A percentile compares a stretch with the other conserved stretches of the same genome.
These are phyloP conservation scores for Garcileccinum viscosum DNA, from an alignment of 1,284 basidiomycete species.

Conservation along the genomic window DNA sequence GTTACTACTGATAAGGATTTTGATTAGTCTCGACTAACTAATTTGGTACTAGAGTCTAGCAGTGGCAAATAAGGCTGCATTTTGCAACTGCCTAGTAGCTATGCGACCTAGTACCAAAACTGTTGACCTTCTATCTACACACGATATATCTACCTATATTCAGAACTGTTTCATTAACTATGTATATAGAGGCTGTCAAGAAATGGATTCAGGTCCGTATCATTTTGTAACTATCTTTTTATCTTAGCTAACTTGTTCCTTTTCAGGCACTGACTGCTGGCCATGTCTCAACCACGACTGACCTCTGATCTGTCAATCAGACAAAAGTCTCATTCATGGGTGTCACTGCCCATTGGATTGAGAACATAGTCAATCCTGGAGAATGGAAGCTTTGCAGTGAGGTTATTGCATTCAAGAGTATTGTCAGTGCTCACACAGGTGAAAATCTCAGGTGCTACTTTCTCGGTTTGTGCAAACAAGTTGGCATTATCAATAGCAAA, in stretches of 20 bases:
- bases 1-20: not conserved
- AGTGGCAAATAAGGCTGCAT: not conserved
- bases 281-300: not conserved
- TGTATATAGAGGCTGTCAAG: not conserved
- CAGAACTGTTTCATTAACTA: not conserved
- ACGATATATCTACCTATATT: not conserved
- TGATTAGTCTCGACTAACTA: not conserved
- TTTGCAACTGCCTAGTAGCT: not conserved
- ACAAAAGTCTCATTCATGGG: not conserved
- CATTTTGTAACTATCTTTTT: not conserved
- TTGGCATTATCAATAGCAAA: not conserved
- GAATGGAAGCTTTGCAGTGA: not conserved
- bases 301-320: not conserved
- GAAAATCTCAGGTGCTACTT: not conserved
- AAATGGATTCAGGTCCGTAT: not conserved
- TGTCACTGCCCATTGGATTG: not conserved
- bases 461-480: not conserved
- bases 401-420: not conserved
- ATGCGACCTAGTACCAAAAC: not conserved
- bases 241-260: not conserved
- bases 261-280: not conserved
- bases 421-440: not conserved
- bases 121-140: not conserved
- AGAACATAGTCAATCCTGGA: not conserved
- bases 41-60: not conserved